Conservation (phyloP, 1,139 yeast species). For the Pichia sp. region DNA sequence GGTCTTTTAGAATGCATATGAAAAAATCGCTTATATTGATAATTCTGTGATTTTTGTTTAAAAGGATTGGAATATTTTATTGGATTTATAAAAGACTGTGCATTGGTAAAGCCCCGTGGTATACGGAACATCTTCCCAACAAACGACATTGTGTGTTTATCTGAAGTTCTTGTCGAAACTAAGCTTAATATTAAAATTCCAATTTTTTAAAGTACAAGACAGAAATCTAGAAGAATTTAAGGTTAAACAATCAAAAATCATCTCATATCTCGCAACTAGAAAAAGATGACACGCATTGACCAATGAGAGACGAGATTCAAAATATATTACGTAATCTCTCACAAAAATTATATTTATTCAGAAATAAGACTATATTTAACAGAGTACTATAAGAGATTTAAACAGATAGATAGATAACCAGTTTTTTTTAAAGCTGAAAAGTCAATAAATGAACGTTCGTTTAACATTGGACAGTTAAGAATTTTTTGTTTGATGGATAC, state of each 20-base stretch:
- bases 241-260: background rate
- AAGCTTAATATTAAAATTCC: no score
- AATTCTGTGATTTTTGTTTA: background rate
- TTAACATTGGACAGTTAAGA: no score
- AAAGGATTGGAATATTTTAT: background rate
- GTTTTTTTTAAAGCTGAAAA: no score
- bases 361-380: no score
- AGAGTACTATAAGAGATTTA: no score
- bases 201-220: background rate
- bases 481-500: no score
- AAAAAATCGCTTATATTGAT: conserved; percentile 3
- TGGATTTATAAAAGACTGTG: background rate
- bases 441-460: no score
- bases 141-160: conserved; percentile 4
- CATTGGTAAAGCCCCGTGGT: background rate
- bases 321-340: background rate
- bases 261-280: background rate
- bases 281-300: no score
- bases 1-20: conserved; percentile 8
- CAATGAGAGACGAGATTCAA: background rate
- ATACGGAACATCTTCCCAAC: conserved; percentile 1
- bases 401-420: no score
- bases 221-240: no score
- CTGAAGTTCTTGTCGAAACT: no score
- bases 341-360: no score